Percentiles rank a stretch among this genome's conserved stretches.
Evolutionary conservation across 768 basidiomycete genomes (phyloP).

Genomic region (Termitomyces sp.): DNA sequence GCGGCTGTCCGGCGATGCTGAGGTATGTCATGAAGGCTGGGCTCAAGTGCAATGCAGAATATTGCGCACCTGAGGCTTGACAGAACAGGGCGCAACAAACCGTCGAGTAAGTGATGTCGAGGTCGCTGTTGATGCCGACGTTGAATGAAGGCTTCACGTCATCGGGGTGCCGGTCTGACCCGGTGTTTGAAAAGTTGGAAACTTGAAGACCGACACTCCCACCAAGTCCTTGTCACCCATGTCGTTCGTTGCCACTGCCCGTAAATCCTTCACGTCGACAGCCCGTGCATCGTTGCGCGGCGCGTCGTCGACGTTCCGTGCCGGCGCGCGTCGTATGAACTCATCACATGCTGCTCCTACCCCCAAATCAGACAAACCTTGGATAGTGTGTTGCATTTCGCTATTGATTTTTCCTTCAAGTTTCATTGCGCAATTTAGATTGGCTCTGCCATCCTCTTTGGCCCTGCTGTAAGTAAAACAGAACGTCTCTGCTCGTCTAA

Average conservation of each 20-base stretch:
- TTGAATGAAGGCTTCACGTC: constrained; percentile 3
- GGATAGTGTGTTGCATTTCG: constrained; percentile 31
- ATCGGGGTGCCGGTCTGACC: constrained; percentile 33
- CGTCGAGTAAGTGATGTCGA: not conserved
- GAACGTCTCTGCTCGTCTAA: not conserved
- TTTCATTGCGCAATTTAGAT: constrained; percentile 21
- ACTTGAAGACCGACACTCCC: constrained; percentile 5
- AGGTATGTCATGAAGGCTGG: too few species aligned
- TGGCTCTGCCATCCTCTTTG: constrained; percentile 34
- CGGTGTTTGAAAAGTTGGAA: constrained; percentile 18
- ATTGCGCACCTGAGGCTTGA: not conserved
- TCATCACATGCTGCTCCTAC: constrained; percentile 27
- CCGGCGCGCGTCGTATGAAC: constrained; percentile 29
- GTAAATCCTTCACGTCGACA: constrained; percentile 27
- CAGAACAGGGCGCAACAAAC: not conserved
- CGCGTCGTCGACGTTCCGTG: constrained; percentile 18
- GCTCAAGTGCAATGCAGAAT: not conserved
- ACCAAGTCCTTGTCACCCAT: constrained; percentile 19
- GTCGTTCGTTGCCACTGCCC: constrained; percentile 35
- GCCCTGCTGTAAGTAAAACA: constrained; percentile 31
- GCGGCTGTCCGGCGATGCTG: too few species aligned
- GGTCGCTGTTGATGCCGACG: not conserved
- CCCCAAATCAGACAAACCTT: constrained; percentile 35
- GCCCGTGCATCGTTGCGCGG: constrained; percentile 24
- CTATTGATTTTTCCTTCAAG: constrained; percentile 3